phyloP scores from a whole-genome alignment of 2,329 filamentous ascomycete species.

The Grosmannia clavigera region DNA sequence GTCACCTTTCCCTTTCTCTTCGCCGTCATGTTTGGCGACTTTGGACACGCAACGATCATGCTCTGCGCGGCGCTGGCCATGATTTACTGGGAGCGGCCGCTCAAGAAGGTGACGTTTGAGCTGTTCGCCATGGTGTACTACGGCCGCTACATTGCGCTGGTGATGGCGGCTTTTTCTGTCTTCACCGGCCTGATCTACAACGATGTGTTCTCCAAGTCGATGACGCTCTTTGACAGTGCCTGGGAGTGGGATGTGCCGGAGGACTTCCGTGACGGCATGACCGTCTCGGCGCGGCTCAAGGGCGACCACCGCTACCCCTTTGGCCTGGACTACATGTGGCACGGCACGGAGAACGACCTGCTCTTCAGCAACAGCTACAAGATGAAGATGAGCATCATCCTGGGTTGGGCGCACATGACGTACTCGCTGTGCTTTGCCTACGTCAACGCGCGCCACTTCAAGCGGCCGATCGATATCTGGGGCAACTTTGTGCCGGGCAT shows the following conservation, averaged over 20 bases:
- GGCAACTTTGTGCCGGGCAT: conserved; percentile 96
- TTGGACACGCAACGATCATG: conserved; percentile 90
- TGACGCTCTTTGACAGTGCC: conserved; percentile 78
- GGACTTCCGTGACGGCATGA: conserved; percentile 51
- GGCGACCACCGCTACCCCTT: conserved; percentile 80
- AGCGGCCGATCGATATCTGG: conserved; percentile 88
- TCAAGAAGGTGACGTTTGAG: conserved; percentile 88
- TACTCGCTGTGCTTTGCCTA: conserved; percentile 90
- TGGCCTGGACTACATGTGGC: conserved; percentile 92
- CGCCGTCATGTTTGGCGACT: conserved; percentile 99
- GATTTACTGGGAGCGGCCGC: conserved; percentile 91
- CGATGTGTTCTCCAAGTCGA: conserved; percentile 87
- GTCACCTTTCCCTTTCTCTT: conserved; percentile 99
- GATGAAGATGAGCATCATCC: conserved; percentile 98
- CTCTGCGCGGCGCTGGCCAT: conserved; percentile 70
- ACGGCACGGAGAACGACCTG: conserved; percentile 86
- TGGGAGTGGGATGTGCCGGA: conserved; percentile 69
- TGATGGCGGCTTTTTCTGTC: conserved; percentile 96
- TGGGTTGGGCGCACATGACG: conserved; percentile 98
- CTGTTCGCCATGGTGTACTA: conserved; percentile 98
- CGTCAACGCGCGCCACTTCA: conserved; percentile 90
- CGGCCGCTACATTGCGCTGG: conserved; percentile 92
- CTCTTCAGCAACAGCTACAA: conserved; percentile 98
- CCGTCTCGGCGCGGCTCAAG: conserved; percentile 53
- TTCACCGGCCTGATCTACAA: conserved; percentile 98